Evolutionary conservation across 192 early-diverging fungal species (phyloP), one percentile per base, ranked within the genome.

Genomic region (Cetraspora pellucida): DNA sequence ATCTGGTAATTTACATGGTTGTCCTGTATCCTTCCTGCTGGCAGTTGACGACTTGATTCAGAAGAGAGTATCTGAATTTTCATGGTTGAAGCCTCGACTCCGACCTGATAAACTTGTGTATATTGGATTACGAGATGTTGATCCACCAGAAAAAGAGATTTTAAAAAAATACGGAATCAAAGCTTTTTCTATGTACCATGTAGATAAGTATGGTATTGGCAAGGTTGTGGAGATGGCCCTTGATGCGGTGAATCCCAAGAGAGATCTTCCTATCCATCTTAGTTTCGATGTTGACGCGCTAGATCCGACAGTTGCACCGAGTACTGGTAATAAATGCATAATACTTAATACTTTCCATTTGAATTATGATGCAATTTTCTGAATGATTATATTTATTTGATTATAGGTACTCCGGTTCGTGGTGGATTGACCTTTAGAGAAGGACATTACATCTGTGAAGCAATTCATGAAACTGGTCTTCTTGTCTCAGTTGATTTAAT

Each of bases 401-500:
- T 28, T 45, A n/a, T 50, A 84, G 96, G 96, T 60, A 98, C 96
- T 5, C 96, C 96, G 11, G 96, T 98, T 13, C 89, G 95, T 65
- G 96, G 96, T 75, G 96, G 96, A 27, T 83, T 98, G 59, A 93
- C 93, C 13, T 98, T 97, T 87, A 87, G 97, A 69, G 97, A 98
- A 82, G 97, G 97, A 37, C 97, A 98, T 80, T 98, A 95, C 82
- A 95, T 98, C 66, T 96, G 95, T 84, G 97, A 98, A 83, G 88
- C 91, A 10, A 69, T 98, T 16, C 86, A 87, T 66, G 93, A 96
- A 81, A 95, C 94, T n/a, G 95, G 95, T 8, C 83, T 88, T 49
- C 81, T 98, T 67, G 95, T 97, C 7, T 87, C 95, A 13, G 88
- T 95, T 77, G 97, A 98, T 80, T 87, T 98, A 75, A 93, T 96